Evolutionary conservation across 768 basidiomycete genomes (phyloP).

Genomic region (Russula abietina): DNA sequence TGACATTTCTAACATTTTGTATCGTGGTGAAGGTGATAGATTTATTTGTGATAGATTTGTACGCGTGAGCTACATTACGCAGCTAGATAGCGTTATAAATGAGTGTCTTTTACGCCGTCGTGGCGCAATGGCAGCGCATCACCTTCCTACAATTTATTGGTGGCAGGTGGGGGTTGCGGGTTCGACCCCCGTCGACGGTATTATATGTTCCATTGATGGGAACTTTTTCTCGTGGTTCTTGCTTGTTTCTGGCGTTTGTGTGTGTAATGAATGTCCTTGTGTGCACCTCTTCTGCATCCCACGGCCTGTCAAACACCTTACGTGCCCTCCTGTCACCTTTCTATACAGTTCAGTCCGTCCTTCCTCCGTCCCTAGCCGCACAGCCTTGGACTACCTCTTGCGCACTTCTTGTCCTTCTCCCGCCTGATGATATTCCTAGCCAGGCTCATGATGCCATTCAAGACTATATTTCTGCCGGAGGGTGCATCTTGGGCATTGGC

Average conservation of each 20-base stretch:
- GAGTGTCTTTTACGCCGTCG: conserved; percentile 26
- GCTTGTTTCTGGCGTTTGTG: too few relatives aligned
- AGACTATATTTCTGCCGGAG: conserved; percentile 61
- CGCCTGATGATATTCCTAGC: conserved; percentile 31
- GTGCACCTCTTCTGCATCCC: conserved; percentile 44
- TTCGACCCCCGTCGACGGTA: conserved; percentile 35
- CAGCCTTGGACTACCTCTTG: conserved; percentile 77
- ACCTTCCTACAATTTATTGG: conserved; percentile 29
- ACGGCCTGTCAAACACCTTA: conserved; percentile 32
- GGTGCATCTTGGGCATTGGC: conserved; percentile 63
- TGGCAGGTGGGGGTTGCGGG: conserved; percentile 33
- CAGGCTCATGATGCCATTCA: conserved; percentile 42
- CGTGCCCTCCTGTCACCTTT: conserved; percentile 56
- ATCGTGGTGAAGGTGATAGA: neutral
- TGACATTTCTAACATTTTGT: neutral
- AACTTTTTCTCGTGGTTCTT: neutral
- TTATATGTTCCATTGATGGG: neutral
- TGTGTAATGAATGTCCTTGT: conserved; percentile 68
- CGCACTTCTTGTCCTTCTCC: conserved; percentile 74
- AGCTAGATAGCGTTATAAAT: neutral
- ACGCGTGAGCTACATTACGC: neutral
- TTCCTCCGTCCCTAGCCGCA: conserved; percentile 46
- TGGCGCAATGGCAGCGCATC: conserved; percentile 36
- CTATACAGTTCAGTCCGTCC: conserved; percentile 72
- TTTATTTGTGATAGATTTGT: neutral